These are phyloP conservation scores for Tolypocladium tundrense DNA, from an alignment of 2,329 filamentous ascomycete species.

Conservation along the genomic window DNA sequence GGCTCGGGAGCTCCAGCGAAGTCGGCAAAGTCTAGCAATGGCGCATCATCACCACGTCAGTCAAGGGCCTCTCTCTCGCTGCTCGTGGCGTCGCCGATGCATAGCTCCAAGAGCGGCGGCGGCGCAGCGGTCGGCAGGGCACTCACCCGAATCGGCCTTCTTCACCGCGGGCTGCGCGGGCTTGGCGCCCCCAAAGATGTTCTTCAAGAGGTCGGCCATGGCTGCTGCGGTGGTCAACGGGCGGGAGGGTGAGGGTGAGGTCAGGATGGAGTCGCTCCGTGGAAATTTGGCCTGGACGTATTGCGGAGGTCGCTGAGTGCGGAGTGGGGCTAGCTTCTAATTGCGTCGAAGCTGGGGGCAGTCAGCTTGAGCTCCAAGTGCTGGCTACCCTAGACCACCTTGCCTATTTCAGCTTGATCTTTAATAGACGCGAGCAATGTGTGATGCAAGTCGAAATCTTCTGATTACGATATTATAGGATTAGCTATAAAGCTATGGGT, in stretches of 20 bases:
- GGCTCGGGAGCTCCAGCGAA: conserved; percentile 73
- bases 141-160: conserved; percentile 55
- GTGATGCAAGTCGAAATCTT: background rate
- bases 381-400: background rate
- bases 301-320: background rate
- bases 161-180: conserved; percentile 30
- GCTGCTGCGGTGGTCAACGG: conserved; percentile 16
- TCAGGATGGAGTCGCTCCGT: background rate
- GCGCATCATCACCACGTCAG: background rate
- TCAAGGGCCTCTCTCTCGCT: background rate
- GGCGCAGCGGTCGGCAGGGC: background rate
- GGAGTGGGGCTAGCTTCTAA: background rate
- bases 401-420: background rate
- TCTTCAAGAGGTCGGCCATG: conserved; percentile 55
- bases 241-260: conserved; percentile 1
- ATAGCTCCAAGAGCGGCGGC: background rate
- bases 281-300: background rate
- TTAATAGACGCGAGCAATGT: background rate
- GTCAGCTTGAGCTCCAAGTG: background rate
- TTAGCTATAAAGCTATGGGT: too few relatives aligned
- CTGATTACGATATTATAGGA: too few relatives aligned
- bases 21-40: conserved; percentile 73
- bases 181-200: conserved; percentile 59
- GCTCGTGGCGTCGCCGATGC: background rate
- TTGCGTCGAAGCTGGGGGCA: background rate